phyloP scores from a whole-genome alignment of 306 rosid genomes.

The Lablab purpureus region DNA sequence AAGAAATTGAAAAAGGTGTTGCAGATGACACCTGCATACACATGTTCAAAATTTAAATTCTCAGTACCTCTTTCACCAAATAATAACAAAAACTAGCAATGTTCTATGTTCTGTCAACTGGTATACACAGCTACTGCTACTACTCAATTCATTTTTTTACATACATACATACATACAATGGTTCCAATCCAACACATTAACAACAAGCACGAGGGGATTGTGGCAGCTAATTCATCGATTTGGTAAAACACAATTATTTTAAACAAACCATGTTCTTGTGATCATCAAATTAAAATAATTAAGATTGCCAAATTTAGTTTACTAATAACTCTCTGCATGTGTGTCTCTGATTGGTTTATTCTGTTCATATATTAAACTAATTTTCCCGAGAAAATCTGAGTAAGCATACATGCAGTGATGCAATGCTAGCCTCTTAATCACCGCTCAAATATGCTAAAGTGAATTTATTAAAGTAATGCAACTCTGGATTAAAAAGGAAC shows the following conservation, averaged over 20 bases:
- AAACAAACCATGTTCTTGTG: background rate
- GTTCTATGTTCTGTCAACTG: background rate
- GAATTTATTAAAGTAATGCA: background rate
- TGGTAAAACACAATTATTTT: background rate
- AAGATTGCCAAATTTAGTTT: background rate
- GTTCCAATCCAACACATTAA: background rate
- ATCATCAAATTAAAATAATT: slow-evolving; percentile 19
- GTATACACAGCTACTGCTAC: background rate
- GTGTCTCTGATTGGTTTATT: slow-evolving; percentile 5
- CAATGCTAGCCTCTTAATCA: slow-evolving; percentile 14
- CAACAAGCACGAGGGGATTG: slow-evolving; percentile 29
- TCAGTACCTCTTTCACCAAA: background rate
- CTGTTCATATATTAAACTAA: background rate
- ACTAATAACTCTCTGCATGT: background rate
- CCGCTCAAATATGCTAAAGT: background rate
- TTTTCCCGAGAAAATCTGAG: slow-evolving; percentile 32
- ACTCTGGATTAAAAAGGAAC: background rate
- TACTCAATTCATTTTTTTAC: background rate
- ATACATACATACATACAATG: background rate
- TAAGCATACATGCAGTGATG: slow-evolving; percentile 11
- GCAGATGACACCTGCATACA: slow-evolving; percentile 1
- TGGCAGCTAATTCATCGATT: background rate
- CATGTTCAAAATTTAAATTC: background rate
- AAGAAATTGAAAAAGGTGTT: background rate
- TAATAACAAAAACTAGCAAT: background rate